Percentiles rank a stretch among this genome's conserved stretches.
These are phyloP conservation scores for Leccinum imitatum DNA, from an alignment of 768 basidiomycete species.

Conservation along the genomic window DNA sequence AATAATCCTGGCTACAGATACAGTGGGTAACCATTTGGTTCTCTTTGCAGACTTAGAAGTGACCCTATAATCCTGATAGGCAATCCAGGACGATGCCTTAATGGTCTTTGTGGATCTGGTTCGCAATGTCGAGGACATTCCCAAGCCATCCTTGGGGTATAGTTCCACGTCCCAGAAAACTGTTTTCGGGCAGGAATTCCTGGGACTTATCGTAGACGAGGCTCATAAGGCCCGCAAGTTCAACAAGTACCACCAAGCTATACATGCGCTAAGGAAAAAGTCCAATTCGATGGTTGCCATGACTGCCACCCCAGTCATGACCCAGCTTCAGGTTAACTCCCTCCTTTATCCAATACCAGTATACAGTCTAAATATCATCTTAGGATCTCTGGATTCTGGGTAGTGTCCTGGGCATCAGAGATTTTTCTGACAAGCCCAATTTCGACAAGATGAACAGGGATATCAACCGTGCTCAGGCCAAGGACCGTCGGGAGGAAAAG, in stretches of 20 bases:
- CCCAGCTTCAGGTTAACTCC: background rate
- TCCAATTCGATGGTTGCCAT: background rate
- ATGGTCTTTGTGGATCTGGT: background rate
- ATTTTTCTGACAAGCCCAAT: background rate
- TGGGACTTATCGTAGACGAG: background rate
- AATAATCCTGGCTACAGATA: background rate
- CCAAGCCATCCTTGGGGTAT: background rate
- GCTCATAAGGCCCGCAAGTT: background rate
- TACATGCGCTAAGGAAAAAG: background rate
- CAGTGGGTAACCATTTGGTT: background rate
- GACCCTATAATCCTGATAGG: background rate
- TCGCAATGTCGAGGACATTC: background rate
- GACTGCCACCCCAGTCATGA: background rate
- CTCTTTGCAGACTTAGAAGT: background rate
- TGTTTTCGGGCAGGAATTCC: background rate
- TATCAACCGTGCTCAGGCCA: background rate
- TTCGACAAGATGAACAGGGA: background rate
- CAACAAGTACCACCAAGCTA: background rate
- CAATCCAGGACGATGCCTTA: background rate
- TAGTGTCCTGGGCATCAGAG: background rate
- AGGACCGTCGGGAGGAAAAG: background rate
- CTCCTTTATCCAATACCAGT: no score
- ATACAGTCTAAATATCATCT: no score
- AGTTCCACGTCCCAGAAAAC: background rate
- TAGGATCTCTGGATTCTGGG: background rate